phyloP scores from a whole-genome alignment of 305 asterid genomes.

The Ajuga reptans region DNA sequence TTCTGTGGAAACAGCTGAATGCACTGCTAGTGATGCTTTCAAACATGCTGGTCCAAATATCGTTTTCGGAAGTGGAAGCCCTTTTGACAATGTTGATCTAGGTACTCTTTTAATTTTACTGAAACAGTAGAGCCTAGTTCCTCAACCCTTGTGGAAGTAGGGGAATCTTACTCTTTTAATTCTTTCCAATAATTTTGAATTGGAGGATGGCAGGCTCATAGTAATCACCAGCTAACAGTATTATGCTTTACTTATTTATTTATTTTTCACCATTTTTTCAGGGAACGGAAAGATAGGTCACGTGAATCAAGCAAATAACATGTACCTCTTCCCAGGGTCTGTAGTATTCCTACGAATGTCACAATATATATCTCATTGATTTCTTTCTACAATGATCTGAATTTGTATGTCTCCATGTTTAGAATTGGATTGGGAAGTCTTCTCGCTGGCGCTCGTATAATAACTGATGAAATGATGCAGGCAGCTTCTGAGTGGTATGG shows the following conservation, averaged over 20 bases:
- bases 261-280: conserved; percentile 31
- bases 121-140: conserved; percentile 4
- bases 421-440: conserved; percentile 99
- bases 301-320: conserved; percentile 97
- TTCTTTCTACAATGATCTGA: conserved; percentile 10
- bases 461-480: conserved; percentile 88
- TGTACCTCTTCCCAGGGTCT: conserved; percentile 98
- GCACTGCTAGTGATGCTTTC: conserved; percentile 89
- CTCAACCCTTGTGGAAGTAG: conserved; percentile 6
- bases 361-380: neutral
- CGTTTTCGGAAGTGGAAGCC: conserved; percentile 96
- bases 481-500: conserved; percentile 89
- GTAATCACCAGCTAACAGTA: conserved; percentile 6
- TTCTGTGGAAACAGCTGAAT: conserved; percentile 72
- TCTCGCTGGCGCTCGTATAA: conserved; percentile 77
- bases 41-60: conserved; percentile 85
- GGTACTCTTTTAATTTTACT: conserved; percentile 39
- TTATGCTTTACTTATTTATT: neutral
- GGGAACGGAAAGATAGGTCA: conserved; percentile 79
- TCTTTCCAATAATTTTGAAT: neutral
- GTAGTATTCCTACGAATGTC: conserved; percentile 28
- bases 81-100: conserved; percentile 79
- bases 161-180: conserved; percentile 15
- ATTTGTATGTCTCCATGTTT: conserved; percentile 26
- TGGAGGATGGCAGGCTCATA: neutral